A percentile compares a stretch with the other conserved stretches of the same genome.
phyloP scores from a whole-genome alignment of 164 flowering plant species.

The Macadamia integrifolia region DNA sequence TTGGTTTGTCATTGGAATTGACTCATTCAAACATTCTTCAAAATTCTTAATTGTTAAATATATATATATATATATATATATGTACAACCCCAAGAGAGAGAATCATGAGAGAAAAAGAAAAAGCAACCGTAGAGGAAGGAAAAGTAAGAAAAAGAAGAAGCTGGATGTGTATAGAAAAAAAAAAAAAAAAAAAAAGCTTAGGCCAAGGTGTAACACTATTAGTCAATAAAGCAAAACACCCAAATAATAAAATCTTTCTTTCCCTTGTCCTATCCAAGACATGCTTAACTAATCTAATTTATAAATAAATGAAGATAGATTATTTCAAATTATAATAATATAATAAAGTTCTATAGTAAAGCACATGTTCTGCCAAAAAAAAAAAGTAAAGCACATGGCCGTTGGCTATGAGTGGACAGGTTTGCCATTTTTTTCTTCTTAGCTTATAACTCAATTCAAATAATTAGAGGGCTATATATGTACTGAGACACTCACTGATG shows the following conservation, averaged over 20 bases:
- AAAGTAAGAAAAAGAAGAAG: too few relatives aligned
- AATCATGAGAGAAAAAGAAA: too few relatives aligned
- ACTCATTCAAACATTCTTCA: too few relatives aligned
- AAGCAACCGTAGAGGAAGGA: too few relatives aligned
- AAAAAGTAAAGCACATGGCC: neutral
- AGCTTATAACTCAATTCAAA: neutral
- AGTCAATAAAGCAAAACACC: neutral
- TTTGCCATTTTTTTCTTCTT: neutral
- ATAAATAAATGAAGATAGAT: neutral
- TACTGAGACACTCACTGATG: neutral
- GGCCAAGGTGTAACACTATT: too few relatives aligned
- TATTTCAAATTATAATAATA: neutral
- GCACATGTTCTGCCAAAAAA: too few relatives aligned
- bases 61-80: too few relatives aligned
- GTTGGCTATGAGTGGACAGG: neutral
- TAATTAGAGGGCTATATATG: neutral
- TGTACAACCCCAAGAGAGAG: too few relatives aligned
- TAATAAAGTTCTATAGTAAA: neutral
- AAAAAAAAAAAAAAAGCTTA: too few relatives aligned
- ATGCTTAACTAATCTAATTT: constrained; percentile 9
- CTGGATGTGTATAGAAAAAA: too few relatives aligned
- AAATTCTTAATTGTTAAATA: too few relatives aligned
- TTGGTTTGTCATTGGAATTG: too few relatives aligned
- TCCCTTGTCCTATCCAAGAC: neutral
- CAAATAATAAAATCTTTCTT: neutral